Evolutionary conservation across 1,284 basidiomycete species (phyloP).

Genomic region (Bjerkandera adusta): DNA sequence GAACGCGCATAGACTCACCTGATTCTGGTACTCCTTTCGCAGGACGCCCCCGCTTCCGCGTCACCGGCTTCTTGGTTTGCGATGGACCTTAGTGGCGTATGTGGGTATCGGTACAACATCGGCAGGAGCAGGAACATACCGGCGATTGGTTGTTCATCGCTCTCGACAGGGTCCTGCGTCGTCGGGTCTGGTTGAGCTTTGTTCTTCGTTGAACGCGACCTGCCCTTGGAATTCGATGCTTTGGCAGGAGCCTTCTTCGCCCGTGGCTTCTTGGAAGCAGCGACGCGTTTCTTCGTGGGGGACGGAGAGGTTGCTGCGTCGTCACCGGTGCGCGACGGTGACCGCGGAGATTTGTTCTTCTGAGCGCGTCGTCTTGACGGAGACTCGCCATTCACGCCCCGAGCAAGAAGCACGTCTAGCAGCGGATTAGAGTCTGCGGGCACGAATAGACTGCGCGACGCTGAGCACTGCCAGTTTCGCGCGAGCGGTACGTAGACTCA

Average conservation of each 20-base stretch:
- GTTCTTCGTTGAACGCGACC: too few species aligned
- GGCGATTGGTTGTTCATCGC: neutral
- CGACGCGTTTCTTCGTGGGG: too few species aligned
- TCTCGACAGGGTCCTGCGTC: neutral
- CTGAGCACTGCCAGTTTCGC: neutral
- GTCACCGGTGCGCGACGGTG: neutral
- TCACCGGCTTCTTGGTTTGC: too few species aligned
- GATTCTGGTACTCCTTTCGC: too few species aligned
- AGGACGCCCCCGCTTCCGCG: too few species aligned
- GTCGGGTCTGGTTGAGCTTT: too few species aligned
- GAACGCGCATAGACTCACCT: too few species aligned
- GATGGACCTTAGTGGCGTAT: too few species aligned
- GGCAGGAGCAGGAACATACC: neutral
- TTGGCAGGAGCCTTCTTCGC: too few species aligned
- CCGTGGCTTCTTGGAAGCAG: too few species aligned
- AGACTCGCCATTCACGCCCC: constrained; percentile 18
- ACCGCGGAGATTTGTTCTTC: neutral
- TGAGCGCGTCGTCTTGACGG: constrained; percentile 7
- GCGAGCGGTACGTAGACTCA: constrained; percentile 5
- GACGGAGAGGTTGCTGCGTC: too few species aligned
- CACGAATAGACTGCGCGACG: constrained; percentile 15
- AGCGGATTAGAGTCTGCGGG: constrained; percentile 20
- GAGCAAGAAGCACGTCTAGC: constrained; percentile 17
- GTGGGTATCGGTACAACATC: neutral
- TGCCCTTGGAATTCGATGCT: too few species aligned